A percentile compares a stretch with the other conserved stretches of the same genome.
Conservation (phyloP, 1,139 yeast species). For the Pichia sorboxylosa region DNA sequence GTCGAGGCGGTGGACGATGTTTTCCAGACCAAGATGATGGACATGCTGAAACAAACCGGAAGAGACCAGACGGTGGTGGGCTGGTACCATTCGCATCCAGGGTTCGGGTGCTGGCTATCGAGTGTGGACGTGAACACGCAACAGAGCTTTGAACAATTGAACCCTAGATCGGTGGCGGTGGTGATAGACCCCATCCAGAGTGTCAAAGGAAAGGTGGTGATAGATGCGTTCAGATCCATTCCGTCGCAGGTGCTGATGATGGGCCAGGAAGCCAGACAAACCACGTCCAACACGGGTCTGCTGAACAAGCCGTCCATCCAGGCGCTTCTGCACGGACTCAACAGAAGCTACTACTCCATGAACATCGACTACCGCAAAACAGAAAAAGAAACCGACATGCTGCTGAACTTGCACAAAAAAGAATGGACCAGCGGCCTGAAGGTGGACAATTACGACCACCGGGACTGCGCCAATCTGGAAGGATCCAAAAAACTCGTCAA, state of each 20-base stretch:
- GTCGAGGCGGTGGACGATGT: conserved; percentile 99
- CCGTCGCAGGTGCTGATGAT: conserved; percentile 82
- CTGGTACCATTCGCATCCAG: conserved; percentile 99
- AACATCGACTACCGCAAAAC: conserved; percentile 94
- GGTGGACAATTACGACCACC: conserved; percentile 64
- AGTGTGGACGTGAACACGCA: conserved; percentile 96
- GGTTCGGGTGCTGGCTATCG: conserved; percentile 98
- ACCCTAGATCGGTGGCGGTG: conserved; percentile 91
- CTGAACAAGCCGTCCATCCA: conserved; percentile 96
- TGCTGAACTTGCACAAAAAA: conserved; percentile 85
- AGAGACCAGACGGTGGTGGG: conserved; percentile 98
- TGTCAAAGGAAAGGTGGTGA: conserved; percentile 96
- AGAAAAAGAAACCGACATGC: conserved; percentile 85
- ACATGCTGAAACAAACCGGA: conserved; percentile 96
- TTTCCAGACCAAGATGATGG: conserved; percentile 99
- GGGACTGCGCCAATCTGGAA: conserved; percentile 65
- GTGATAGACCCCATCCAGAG: conserved; percentile 97
- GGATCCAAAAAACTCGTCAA: conserved; percentile 74
- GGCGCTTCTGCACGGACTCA: conserved; percentile 92
- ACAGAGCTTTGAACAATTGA: conserved; percentile 92
- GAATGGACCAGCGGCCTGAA: conserved; percentile 93
- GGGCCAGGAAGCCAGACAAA: conserved; percentile 97
- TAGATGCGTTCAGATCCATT: conserved; percentile 94
- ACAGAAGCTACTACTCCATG: conserved; percentile 92
- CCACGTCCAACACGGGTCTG: conserved; percentile 92